Evolutionary conservation across 441 rosid species (phyloP), one percentile per base, ranked within the genome.

Genomic region (Populus hybrid): DNA sequence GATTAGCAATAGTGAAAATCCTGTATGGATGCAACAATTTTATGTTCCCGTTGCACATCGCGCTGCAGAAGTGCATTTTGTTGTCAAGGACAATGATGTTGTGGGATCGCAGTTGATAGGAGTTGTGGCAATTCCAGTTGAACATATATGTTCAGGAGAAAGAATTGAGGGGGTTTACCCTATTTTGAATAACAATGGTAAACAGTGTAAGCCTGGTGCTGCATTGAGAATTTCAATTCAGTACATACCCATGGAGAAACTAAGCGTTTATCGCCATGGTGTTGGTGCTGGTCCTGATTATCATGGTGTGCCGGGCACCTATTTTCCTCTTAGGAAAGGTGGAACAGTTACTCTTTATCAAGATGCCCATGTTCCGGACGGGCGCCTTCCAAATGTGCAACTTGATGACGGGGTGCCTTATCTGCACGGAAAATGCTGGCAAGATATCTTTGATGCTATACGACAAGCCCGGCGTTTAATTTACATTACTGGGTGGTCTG

Each of bases 401-500:
- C 92, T 97, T 38, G 97, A 90, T 78, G 69, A 81, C 1, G 98
- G 97, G 40, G 82, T 88, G 85, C 70, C 83, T 84, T 94, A 91
- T 84, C 90, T 84, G 30, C 94, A 97, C 77, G 99, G 98, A 72
- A 89, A 95, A 79, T 97, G 99, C 82, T 97, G 99, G 99, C 46
- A 77, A 54, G 99, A 93, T 81, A 97, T 97, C 73, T 92, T 89
- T 86, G 90, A 88, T 84, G 96, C 98, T 61, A 89, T 97, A 67
- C 84, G 90, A 28, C 94, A 92, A 72, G 97, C 98, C 64, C 89
- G 85, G 72, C 97, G 90, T 54, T 84, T 96, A 79, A 85, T 96
- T 76, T 96, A 96, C 83, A 94, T 96, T 69, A 91, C 97, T 5
- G 99, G 98, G 36, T 96, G 99, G 99, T 94, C 99, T 2, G 96